A percentile compares a stretch with the other conserved stretches of the same genome.
Conservation (phyloP, 805 yeast genomes). For the Isabelozyma heimii region DNA sequence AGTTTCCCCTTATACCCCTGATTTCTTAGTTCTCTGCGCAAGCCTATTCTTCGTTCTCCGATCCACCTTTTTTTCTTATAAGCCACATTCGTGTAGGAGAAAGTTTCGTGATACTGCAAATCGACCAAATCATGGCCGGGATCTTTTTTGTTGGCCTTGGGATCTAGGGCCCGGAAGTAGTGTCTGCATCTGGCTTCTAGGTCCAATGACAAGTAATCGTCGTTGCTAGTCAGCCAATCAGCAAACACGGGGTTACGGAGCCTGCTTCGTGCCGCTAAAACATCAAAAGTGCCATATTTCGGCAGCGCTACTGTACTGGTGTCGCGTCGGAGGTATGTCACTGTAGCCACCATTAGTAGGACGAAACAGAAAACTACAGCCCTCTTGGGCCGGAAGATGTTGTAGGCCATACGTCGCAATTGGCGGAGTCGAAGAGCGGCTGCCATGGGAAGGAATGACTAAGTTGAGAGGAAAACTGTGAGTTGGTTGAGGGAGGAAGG, state of each 20-base stretch:
- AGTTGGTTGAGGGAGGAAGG: too few relatives aligned
- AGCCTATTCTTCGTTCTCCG: constrained; percentile 11
- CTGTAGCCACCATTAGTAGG: background rate
- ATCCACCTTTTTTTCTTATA: constrained; percentile 27
- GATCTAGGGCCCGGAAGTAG: constrained; percentile 14
- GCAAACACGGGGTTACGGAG: constrained; percentile 15
- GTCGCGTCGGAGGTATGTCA: background rate
- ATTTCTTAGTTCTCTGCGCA: background rate
- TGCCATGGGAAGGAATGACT: background rate
- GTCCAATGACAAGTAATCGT: background rate
- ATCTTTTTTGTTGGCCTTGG: constrained; percentile 5
- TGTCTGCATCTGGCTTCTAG: constrained; percentile 8
- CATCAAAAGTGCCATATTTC: background rate
- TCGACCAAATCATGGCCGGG: constrained; percentile 4
- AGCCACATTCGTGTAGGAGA: constrained; percentile 14
- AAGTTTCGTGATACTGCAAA: constrained; percentile 6
- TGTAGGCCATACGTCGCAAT: background rate
- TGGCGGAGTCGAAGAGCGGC: background rate
- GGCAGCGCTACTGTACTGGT: background rate
- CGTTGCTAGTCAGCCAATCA: constrained; percentile 4
- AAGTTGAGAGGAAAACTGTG: background rate
- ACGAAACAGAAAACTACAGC: background rate
- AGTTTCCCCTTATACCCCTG: constrained; percentile 6
- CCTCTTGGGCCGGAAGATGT: constrained; percentile 1
- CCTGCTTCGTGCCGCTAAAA: constrained; percentile 1